Conservation (phyloP, 2,329 filamentous ascomycete species). For the Fusarium pseudocircinatum region DNA sequence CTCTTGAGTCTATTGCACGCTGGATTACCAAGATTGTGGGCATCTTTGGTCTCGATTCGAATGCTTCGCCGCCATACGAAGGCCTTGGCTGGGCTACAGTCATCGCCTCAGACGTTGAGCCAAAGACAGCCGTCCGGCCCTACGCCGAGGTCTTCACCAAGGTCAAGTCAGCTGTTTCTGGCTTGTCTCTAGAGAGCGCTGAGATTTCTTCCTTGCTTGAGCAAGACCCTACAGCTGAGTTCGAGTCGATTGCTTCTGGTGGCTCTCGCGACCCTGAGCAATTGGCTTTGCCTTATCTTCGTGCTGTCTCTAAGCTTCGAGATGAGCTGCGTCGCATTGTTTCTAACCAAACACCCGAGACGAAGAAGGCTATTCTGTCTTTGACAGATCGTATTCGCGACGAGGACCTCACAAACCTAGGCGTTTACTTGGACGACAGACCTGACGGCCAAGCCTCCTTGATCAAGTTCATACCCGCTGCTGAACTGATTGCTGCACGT, state of each 20-base stretch:
- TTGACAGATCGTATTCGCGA: constrained; percentile 86
- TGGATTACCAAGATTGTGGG: constrained; percentile 88
- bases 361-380: constrained; percentile 76
- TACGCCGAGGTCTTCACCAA: constrained; percentile 57
- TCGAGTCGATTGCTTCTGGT: constrained; percentile 54
- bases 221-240: constrained; percentile 57
- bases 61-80: constrained; percentile 63
- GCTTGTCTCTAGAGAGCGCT: constrained; percentile 60
- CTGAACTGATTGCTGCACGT: constrained; percentile 65
- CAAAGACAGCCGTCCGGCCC: constrained; percentile 57
- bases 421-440: constrained; percentile 89
- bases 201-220: constrained; percentile 55
- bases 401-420: constrained; percentile 80
- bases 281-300: constrained; percentile 65
- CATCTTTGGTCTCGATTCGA: constrained; percentile 82
- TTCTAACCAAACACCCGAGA: constrained; percentile 54
- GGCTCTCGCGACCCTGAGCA: constrained; percentile 63
- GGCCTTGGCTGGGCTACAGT: constrained; percentile 65
- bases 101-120: constrained; percentile 54
- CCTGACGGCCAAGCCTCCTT: constrained; percentile 73
- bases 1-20: constrained; percentile 68
- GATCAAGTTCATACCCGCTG: constrained; percentile 71
- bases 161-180: constrained; percentile 58
- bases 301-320: constrained; percentile 65
- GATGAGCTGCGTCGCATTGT: constrained; percentile 70